phyloP scores from a whole-genome alignment of 1,284 basidiomycete species.

The Omphalotus olearius region DNA sequence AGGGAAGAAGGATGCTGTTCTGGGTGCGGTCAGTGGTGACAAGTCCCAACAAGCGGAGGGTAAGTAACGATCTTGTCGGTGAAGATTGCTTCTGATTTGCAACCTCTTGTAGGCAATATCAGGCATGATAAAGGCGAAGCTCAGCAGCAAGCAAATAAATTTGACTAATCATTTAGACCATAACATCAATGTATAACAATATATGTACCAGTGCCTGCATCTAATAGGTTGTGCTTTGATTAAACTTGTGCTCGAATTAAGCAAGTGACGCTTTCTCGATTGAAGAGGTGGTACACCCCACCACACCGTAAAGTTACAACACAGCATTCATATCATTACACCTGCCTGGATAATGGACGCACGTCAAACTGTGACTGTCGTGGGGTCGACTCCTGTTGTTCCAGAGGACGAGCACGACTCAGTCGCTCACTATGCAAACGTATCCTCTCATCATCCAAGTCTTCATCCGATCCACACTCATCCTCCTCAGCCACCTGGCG shows the following conservation, averaged over 20 bases:
- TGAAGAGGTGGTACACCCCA: too few species aligned
- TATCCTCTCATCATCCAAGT: slow-evolving; percentile 49
- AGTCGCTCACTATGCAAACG: slow-evolving; percentile 27
- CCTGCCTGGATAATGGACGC: slow-evolving; percentile 18
- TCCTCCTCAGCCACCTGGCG: slow-evolving; percentile 36
- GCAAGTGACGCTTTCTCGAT: too few species aligned
- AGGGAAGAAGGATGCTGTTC: slow-evolving; percentile 63
- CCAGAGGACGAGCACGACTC: neutral
- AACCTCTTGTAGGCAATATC: slow-evolving; percentile 38
- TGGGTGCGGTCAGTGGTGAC: slow-evolving; percentile 47
- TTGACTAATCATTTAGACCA: too few species aligned
- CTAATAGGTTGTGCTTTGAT: too few species aligned
- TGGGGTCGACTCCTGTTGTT: neutral
- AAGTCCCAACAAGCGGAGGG: slow-evolving; percentile 18
- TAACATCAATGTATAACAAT: too few species aligned
- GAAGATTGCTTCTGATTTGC: slow-evolving; percentile 10
- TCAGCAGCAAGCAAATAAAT: slow-evolving; percentile 31
- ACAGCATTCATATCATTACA: too few species aligned
- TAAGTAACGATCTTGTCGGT: neutral
- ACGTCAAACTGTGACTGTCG: slow-evolving; percentile 16
- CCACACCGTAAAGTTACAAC: too few species aligned
- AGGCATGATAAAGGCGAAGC: slow-evolving; percentile 50
- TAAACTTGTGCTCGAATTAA: too few species aligned
- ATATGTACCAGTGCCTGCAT: too few species aligned
- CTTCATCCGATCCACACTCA: slow-evolving; percentile 37